Percentiles rank a stretch among this genome's conserved stretches.
These are phyloP conservation scores for Adenanthera pavonina DNA, from an alignment of 306 rosid genomes.

Conservation along the genomic window DNA sequence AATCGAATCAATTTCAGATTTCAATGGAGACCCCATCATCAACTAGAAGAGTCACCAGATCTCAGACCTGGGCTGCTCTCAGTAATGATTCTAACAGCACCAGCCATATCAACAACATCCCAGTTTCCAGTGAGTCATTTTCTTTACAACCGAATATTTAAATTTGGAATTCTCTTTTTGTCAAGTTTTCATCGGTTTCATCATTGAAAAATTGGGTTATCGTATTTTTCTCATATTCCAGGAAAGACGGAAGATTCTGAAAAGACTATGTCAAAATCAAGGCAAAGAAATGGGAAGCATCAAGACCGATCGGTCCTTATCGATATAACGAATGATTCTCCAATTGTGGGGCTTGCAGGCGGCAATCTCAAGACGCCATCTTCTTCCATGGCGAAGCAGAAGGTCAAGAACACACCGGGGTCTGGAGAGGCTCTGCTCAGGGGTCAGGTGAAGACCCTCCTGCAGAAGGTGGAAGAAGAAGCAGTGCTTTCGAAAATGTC, in stretches of 20 bases:
- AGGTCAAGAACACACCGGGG: constrained; percentile 77
- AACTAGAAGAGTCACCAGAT: constrained; percentile 77
- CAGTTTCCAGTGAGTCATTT: constrained; percentile 63
- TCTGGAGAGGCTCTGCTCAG: constrained; percentile 92
- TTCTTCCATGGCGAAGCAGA: constrained; percentile 52
- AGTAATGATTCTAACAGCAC: constrained; percentile 8
- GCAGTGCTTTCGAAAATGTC: constrained; percentile 72
- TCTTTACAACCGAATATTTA: background rate
- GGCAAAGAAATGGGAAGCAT: constrained; percentile 52
- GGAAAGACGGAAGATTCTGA: constrained; percentile 69
- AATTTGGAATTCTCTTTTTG: background rate
- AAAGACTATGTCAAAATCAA: constrained; percentile 52
- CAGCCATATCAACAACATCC: constrained; percentile 46
- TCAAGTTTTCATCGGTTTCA: background rate
- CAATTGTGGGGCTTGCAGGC: constrained; percentile 81
- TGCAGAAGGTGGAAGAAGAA: constrained; percentile 94
- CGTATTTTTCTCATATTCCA: constrained; percentile 21
- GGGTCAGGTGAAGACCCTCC: constrained; percentile 89
- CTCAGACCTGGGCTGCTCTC: constrained; percentile 48
- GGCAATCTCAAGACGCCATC: constrained; percentile 64
- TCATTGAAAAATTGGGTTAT: background rate
- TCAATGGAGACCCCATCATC: constrained; percentile 96
- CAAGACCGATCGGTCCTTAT: constrained; percentile 73
- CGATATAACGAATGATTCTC: constrained; percentile 91
- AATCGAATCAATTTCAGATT: background rate